Evolutionary conservation across 148 eudicot genomes (phyloP).

Genomic region (Cornus kousa): DNA sequence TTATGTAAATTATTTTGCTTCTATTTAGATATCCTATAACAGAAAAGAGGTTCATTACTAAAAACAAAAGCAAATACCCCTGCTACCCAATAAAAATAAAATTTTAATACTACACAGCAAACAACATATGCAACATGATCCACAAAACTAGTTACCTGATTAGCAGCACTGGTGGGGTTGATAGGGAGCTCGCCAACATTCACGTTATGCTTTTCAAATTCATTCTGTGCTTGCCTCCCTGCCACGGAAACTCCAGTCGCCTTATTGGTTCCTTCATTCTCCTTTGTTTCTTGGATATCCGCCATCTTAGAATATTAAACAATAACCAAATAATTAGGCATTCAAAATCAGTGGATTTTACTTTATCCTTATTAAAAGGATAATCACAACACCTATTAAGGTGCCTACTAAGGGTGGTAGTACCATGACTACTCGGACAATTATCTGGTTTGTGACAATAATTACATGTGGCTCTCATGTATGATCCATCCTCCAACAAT

Average conservation of each 20-base stretch:
- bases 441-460: no score
- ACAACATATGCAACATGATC: neutral
- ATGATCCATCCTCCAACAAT: no score
- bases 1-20: neutral
- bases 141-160: slow-evolving; percentile 24
- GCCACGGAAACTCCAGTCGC: neutral
- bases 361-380: neutral
- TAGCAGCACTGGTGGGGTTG: slow-evolving; percentile 30
- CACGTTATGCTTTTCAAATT: slow-evolving; percentile 51
- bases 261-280: neutral
- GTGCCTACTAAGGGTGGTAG: no score
- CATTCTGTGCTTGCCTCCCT: neutral
- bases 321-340: neutral
- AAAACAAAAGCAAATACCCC: neutral
- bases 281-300: slow-evolving; percentile 7
- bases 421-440: no score
- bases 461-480: no score
- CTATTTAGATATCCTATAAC: no score
- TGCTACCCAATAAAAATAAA: neutral
- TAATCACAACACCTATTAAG: no score
- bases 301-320: neutral
- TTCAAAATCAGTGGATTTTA: neutral
- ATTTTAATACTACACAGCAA: neutral
- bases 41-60: neutral
- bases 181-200: slow-evolving; percentile 50